Evolutionary conservation across 2,329 filamentous ascomycete species (phyloP), one percentile per base, ranked within the genome.

Genomic region (Trichophyton mentagrophytes): DNA sequence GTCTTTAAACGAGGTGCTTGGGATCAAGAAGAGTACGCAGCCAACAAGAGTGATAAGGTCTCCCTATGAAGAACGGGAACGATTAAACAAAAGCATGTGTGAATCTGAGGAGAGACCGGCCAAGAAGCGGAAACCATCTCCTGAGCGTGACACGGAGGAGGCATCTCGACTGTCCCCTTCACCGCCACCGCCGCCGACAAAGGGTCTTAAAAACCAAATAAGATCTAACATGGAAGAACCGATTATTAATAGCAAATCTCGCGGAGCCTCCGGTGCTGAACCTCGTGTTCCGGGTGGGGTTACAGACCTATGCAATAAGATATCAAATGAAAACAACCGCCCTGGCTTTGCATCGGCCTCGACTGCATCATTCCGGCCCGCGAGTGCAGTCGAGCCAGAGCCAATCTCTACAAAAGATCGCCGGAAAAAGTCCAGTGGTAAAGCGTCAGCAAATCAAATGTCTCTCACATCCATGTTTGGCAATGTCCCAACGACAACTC

Each of bases 1-100:
- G 65, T 81, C 84, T 3, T 70, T 87, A 36, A 84, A 84, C 65
- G 79, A 84, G 57, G 67, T 90, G 13, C 78, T 90, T 30, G 85
- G 85, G 0, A 84, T 82, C 1, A 83, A 83, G 9, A 59, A 47
- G 36, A 30, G 9, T 47, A 13, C n/a, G 1, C 25, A 17, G 2
- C 20, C 38, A 15, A 47, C 33, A 11, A 59, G 13, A 33, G n/a
- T 36, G 13, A n/a, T 47, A 33, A 44, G 57, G 11, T 59, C 57
- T 6, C 57, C 57, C 8, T 59, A 59, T 38, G 57, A 49, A 33
- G 67, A 69, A 56, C 64, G 66, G 2, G 64, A 69, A 20, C 9
- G 40, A 13, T 25, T 33, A 22, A 59, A 59, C 11, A 40, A 11
- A n/a, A 30, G 57, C 30, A 59, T 47, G 2, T 25, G 27, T 3